A percentile compares a stretch with the other conserved stretches of the same genome.
Evolutionary conservation across 345 rosid species (phyloP).

Genomic region (Psidium guajava): DNA sequence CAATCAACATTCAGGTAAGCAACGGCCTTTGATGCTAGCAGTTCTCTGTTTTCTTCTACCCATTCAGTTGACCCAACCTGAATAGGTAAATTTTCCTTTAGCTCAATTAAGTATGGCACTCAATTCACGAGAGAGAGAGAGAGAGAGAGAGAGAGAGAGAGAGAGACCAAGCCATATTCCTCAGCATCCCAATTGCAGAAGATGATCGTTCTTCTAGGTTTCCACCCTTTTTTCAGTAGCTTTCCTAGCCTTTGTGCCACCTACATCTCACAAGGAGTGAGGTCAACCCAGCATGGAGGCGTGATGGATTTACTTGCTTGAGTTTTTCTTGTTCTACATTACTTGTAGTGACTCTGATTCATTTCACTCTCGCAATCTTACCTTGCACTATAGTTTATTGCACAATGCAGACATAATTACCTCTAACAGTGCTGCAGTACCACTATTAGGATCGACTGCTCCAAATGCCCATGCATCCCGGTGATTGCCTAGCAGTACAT

Average conservation of each 20-base stretch:
- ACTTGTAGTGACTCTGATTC: neutral
- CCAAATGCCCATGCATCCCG: conserved; percentile 95
- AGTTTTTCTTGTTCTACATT: neutral
- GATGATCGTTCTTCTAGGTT: conserved; percentile 59
- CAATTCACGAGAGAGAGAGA: neutral
- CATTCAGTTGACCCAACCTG: conserved; percentile 91
- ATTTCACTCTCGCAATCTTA: neutral
- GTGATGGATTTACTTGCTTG: neutral
- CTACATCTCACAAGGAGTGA: conserved; percentile 13
- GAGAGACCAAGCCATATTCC: conserved; percentile 76
- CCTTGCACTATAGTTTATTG: neutral
- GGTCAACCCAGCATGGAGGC: neutral
- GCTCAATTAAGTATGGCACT: neutral
- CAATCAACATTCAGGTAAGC: conserved; percentile 68
- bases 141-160: conserved; percentile 1
- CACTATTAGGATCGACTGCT: conserved; percentile 87
- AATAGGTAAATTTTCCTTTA: neutral
- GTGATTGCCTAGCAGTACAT: conserved; percentile 70
- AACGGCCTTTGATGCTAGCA: conserved; percentile 56
- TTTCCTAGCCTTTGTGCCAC: conserved; percentile 55
- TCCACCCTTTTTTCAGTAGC: conserved; percentile 61
- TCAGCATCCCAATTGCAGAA: conserved; percentile 91
- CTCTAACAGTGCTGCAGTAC: conserved; percentile 76
- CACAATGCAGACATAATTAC: conserved; percentile 8
- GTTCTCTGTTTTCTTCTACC: conserved; percentile 82